Evolutionary conservation across 1,139 yeast species (phyloP).

Genomic region (Blastobotrys malaysiensis): DNA sequence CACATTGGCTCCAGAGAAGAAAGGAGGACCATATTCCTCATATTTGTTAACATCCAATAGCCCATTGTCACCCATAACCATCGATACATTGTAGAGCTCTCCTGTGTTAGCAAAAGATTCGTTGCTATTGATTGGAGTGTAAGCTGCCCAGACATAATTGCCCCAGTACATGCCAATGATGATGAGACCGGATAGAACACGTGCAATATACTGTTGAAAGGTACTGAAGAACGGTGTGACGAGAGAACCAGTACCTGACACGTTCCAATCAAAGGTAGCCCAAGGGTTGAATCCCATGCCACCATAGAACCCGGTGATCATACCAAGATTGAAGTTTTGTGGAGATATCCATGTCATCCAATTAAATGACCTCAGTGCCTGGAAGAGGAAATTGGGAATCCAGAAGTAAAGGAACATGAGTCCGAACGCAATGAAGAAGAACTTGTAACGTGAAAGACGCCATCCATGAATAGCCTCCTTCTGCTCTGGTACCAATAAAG

Average conservation of each 20-base stretch:
- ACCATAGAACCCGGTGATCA: slow-evolving; percentile 47
- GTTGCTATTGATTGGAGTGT: slow-evolving; percentile 49
- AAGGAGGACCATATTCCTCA: slow-evolving; percentile 43
- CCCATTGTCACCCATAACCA: slow-evolving; percentile 36
- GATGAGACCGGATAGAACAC: slow-evolving; percentile 39
- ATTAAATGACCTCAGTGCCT: slow-evolving; percentile 44
- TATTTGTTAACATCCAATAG: slow-evolving; percentile 32
- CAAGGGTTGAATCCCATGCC: slow-evolving; percentile 57
- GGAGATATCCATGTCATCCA: slow-evolving; percentile 64
- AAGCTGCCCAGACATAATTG: slow-evolving; percentile 47
- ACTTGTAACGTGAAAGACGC: slow-evolving; percentile 42
- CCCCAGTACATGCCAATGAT: slow-evolving; percentile 44
- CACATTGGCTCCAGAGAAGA: slow-evolving; percentile 25
- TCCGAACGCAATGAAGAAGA: slow-evolving; percentile 39
- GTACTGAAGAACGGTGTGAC: slow-evolving; percentile 43
- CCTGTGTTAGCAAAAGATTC: slow-evolving; percentile 45
- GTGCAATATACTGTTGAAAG: slow-evolving; percentile 40
- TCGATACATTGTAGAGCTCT: slow-evolving; percentile 37
- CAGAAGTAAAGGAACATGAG: slow-evolving; percentile 50
- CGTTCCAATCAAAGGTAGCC: slow-evolving; percentile 49
- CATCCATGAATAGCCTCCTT: slow-evolving; percentile 41
- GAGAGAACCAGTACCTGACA: slow-evolving; percentile 26
- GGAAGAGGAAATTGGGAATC: slow-evolving; percentile 50
- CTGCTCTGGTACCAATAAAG: slow-evolving; percentile 38
- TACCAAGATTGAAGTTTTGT: slow-evolving; percentile 46